Percentiles rank a stretch among this genome's conserved stretches.
Conservation (phyloP, 2,329 filamentous ascomycete species). For the Zasmidium angulare region DNA sequence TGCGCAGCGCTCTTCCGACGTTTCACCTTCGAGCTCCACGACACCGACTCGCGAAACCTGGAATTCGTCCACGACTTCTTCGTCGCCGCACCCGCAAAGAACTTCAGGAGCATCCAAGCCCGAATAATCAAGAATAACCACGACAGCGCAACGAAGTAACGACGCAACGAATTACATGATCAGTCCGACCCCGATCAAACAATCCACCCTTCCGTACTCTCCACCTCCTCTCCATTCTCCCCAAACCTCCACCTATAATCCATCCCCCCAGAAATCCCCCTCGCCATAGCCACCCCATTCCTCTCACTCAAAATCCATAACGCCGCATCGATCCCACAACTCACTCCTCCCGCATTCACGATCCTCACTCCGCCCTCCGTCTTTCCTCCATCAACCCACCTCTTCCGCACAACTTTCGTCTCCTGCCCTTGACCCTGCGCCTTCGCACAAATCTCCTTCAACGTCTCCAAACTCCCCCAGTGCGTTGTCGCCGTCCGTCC, state of each 20-base stretch:
- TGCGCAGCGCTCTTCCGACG: slow-evolving; percentile 9
- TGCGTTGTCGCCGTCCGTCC: slow-evolving; percentile 16
- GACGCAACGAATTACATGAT: neutral
- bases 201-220: slow-evolving; percentile 10
- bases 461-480: slow-evolving; percentile 3
- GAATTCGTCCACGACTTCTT: slow-evolving; percentile 18
- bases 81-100: slow-evolving; percentile 3
- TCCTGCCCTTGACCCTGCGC: neutral
- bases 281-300: slow-evolving; percentile 16
- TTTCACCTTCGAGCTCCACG: slow-evolving; percentile 10
- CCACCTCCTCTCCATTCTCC: slow-evolving; percentile 4
- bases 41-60: slow-evolving; percentile 11
- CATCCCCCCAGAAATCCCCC: slow-evolving; percentile 15
- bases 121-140: neutral
- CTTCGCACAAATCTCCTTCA: slow-evolving; percentile 7
- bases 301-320: slow-evolving; percentile 14
- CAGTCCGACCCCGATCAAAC: neutral
- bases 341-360: slow-evolving; percentile 15
- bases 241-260: slow-evolving; percentile 19
- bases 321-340: slow-evolving; percentile 19
- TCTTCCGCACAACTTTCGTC: slow-evolving; percentile 12
- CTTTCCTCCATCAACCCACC: slow-evolving; percentile 13
- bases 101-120: neutral
- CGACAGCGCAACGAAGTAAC: too few relatives aligned
- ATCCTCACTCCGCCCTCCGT: slow-evolving; percentile 8